Evolutionary conservation across 1,284 basidiomycete species (phyloP), one percentile per base, ranked within the genome.

Genomic region (Austroboletus olivaceoglutinosus): DNA sequence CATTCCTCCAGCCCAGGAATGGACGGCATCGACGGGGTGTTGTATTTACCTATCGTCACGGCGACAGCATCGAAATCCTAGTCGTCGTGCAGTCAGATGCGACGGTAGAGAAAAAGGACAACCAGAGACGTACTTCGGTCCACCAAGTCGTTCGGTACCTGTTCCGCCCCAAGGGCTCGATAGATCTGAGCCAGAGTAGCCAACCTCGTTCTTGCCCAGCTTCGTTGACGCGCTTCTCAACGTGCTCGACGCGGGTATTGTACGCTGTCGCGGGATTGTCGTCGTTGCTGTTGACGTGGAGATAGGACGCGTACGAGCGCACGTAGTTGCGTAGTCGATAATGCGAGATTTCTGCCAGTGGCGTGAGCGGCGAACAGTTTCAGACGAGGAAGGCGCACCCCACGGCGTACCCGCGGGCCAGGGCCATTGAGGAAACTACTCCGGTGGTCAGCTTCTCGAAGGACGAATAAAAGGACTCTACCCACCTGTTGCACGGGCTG

Each of bases 161-260:
- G 6, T 76, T 76, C 11, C 49, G 40, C 34, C 62, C 61, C 19
- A 53, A 54, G 34, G 54, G 49, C 16, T 62, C 63, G 2, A 73
- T 57, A 18, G 58, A 58, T 57, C 68, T 72, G 21, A 68, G 56
- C 41, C 67, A 71, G 29, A 70, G 55, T 5, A 58, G 72, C 76
- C 65, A 78, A 30, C 70, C 73, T 37, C 52, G 60, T 25, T 69
- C 62, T 27, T 62, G 45, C 0, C 65, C 68, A 8, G 54, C 43
- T 3, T 60, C 57, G 48, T 67, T 63, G 21, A 68, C 55, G 4
- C 62, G 60, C 50, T 78, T 77, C 47, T 74, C 66, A 6, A 73
- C 69, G 2, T 61, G 65, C 53, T 80, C 77, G 0, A 80, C 76
- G 0, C 77, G 72, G 0, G 78, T 80, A 56, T 76, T 74, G 59